Evolutionary conservation across 257 asterid species (phyloP), one percentile per base, ranked within the genome.

Genomic region (Perilla frutescens): DNA sequence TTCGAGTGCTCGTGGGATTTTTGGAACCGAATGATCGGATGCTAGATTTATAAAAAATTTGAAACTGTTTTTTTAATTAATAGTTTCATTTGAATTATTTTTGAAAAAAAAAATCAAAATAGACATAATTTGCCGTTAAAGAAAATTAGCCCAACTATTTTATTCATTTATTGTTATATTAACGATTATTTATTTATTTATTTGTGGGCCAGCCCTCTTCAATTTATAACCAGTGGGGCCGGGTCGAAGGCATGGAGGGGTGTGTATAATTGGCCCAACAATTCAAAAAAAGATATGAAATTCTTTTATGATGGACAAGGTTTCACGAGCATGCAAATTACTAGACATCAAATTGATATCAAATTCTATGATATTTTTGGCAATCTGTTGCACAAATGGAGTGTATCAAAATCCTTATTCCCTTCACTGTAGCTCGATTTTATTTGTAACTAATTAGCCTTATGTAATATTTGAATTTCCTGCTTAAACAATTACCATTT

Each of bases 221-320:
- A 84, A 53, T 84, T 81, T 69, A 41, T 84, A 41, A 84, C 88
- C 0, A 84, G 87, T 72, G 85, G 87, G 59, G 87, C 76, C 10
- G 87, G 87, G 0, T 83, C 85, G 3, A 83, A 77, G 73, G 81
- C 85, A n/a, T 84, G 88, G 88, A 78, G 83, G 36, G 83, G 81
- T 49, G 37, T 44, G 26, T 76, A 76, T 37, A 41, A 66, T 57
- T 71, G 75, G 77, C 7, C 70, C 11, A 68, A 63, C 11, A 68
- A 63, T 6, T 5, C 68, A 36, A 56, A 81, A 36, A 56, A 81
- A 55, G 85, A 84, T 44, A 73, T 78, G 81, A 64, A 72, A 8
- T 81, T 81, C 5, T 84, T 81, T 54, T 78, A 84, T 45, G 88
- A 84, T 61, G 88, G 88, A 3, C 88, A 84, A 81, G 88, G 85